Conservation (phyloP, 208 protist species). For the Spongospora subterranea region DNA sequence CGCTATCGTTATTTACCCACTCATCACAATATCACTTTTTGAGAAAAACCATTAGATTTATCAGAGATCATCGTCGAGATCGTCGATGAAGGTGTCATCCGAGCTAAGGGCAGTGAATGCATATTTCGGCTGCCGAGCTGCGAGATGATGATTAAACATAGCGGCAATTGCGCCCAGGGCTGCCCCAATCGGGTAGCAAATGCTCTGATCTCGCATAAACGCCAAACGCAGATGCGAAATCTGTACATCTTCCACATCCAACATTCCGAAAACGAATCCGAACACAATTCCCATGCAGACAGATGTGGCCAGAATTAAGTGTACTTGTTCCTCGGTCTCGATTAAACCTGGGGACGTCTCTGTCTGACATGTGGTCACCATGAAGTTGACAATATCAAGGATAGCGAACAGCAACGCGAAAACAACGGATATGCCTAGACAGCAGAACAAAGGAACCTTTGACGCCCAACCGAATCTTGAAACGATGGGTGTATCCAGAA, state of each 20-base stretch:
- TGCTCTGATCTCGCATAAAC: constrained; percentile 60
- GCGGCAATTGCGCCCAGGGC: constrained; percentile 55
- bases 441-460: constrained; percentile 63
- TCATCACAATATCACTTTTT: too few species aligned
- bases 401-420: constrained; percentile 62
- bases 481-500: constrained; percentile 55
- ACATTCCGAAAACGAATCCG: constrained; percentile 63
- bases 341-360: constrained; percentile 18
- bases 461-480: constrained; percentile 37
- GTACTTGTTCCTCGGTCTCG: constrained; percentile 48
- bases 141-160: constrained; percentile 56
- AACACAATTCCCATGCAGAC: constrained; percentile 62
- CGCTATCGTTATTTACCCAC: too few species aligned
- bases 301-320: constrained; percentile 52
- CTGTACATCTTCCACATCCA: constrained; percentile 59
- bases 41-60: too few species aligned
- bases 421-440: constrained; percentile 54
- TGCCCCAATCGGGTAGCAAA: constrained; percentile 62
- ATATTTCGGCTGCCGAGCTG: constrained; percentile 44
- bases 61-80: constrained; percentile 31
- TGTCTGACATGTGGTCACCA: constrained; percentile 53
- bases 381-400: constrained; percentile 62
- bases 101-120: constrained; percentile 55
- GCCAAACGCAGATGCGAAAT: constrained; percentile 54
- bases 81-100: constrained; percentile 31